Base-by-base conservation (phyloP, 352 stramenopile genomes). In the Peronospora farinosa region DNA sequence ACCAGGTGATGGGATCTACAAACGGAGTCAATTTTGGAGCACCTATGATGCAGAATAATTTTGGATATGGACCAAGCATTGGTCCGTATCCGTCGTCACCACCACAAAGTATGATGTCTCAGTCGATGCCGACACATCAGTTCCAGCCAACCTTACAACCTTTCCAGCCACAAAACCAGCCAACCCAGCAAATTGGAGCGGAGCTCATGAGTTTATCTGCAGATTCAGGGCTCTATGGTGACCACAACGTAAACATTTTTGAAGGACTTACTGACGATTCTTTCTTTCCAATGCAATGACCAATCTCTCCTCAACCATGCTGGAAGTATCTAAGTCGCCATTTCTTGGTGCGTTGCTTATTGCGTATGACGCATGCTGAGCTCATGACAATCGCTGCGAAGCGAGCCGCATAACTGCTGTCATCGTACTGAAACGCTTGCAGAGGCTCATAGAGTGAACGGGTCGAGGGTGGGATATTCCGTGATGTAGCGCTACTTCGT, bases 281-380 rank as follows among this genome's bases (percentile, higher is more conserved):
- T 13, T 90, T 90, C 47, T 71, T 88, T 45, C 64, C 69, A 64
- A 82, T 86, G 69, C 74, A 84, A 69, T 79, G 66, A 73, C 39
- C 46, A 57, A 64, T 32, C 30, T 52, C 17, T 28, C 17, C 36
- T 44, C 41, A 54, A 51, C 38, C 59, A 30, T 43, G 40, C 54
- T 42, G 28, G n/a, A 66, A 50, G 19, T 64, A 16, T 63, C 67
- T 47, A 66, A 61, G 50, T 51, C 37, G 41, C 40, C 54, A 37
- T 47, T 65, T 53, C 25, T 60, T 35, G 53, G 45, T 50, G 42
- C 40, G 46, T 52, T 41, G 57, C 63, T 69, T 72, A 64, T 45
- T 70, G 48, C 39, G 39, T 52, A 36, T 31, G 47, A 37, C 43
- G 42, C 41, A 58, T 52, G 51, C 51, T 65, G 40, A 79, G 54